phyloP scores from a whole-genome alignment of 2,329 filamentous ascomycete genomes.

The Colletotrichum kahawae region DNA sequence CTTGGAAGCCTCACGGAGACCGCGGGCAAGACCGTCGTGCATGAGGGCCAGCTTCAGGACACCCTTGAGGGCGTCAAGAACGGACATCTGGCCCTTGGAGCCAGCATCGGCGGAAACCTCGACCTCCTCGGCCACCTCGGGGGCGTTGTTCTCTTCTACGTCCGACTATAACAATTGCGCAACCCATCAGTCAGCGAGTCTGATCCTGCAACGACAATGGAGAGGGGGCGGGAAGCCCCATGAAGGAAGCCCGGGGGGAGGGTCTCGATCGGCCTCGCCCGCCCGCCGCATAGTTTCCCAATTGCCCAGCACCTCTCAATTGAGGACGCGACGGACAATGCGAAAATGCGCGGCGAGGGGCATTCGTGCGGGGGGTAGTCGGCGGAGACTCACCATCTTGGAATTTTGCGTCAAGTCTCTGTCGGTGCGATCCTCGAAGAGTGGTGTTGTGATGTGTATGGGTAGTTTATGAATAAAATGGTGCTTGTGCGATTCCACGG shows the following conservation, averaged over 20 bases:
- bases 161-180: conserved; percentile 74
- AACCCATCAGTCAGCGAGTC: conserved; percentile 23
- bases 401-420: conserved; percentile 50
- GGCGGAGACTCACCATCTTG: conserved; percentile 63
- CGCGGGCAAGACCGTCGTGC: conserved; percentile 98
- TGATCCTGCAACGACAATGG: background rate
- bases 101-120: conserved; percentile 93
- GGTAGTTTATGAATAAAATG: conserved; percentile 36
- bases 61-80: conserved; percentile 98
- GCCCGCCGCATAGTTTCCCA: background rate
- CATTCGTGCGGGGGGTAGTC: background rate
- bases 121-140: conserved; percentile 86
- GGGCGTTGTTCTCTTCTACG: conserved; percentile 98
- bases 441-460: conserved; percentile 43
- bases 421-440: conserved; percentile 74
- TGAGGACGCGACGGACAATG: background rate
- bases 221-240: background rate
- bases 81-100: conserved; percentile 92
- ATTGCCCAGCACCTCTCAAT: background rate
- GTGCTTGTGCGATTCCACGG: conserved; percentile 25
- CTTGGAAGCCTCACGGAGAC: conserved; percentile 98
- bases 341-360: background rate
- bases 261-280: background rate
- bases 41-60: conserved; percentile 98
- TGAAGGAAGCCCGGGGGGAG: background rate